A percentile compares a stretch with the other conserved stretches of the same genome.
Conservation (phyloP, 495 filamentous ascomycete species). For the Aspergillus mulundensis region DNA sequence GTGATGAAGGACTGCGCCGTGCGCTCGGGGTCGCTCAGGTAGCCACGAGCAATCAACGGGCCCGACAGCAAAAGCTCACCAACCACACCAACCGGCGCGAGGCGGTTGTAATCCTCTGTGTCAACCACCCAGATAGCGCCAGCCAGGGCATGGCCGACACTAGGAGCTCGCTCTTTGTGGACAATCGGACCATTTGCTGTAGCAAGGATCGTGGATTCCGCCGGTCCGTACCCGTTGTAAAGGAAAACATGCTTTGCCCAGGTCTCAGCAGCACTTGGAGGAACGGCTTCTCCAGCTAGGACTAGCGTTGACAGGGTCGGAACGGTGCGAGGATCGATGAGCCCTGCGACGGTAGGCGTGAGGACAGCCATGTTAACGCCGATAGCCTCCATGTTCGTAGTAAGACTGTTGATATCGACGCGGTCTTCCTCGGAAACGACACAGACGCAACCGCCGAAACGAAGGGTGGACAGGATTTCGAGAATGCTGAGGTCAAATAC, state of each 20-base stretch:
- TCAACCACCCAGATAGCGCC: conserved; percentile 50
- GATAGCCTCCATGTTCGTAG: conserved; percentile 1
- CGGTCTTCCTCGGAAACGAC: conserved; percentile 14
- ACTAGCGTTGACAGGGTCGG: conserved; percentile 12
- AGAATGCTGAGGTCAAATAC: conserved; percentile 15
- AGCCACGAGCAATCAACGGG: conserved; percentile 65
- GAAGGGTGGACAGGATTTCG: conserved; percentile 13
- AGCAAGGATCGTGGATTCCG: conserved; percentile 11
- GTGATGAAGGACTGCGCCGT: conserved; percentile 32
- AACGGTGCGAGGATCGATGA: conserved; percentile 2
- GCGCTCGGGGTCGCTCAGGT: conserved; percentile 56
- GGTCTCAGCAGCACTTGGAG: background rate
- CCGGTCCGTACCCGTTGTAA: conserved; percentile 15
- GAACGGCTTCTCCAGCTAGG: conserved; percentile 15
- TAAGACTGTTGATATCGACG: conserved; percentile 4
- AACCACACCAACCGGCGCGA: conserved; percentile 54
- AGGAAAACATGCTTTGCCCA: conserved; percentile 12
- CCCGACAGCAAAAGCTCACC: conserved; percentile 76
- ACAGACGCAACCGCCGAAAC: conserved; percentile 15
- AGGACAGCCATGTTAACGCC: conserved; percentile 10
- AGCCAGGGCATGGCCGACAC: conserved; percentile 4
- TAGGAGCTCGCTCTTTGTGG: background rate
- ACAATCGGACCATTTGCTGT: conserved; percentile 5
- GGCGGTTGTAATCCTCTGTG: conserved; percentile 52
- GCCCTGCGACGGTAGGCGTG: conserved; percentile 9